Base-by-base conservation (phyloP, 352 stramenopile species). In the Pythium aquatile region DNA sequence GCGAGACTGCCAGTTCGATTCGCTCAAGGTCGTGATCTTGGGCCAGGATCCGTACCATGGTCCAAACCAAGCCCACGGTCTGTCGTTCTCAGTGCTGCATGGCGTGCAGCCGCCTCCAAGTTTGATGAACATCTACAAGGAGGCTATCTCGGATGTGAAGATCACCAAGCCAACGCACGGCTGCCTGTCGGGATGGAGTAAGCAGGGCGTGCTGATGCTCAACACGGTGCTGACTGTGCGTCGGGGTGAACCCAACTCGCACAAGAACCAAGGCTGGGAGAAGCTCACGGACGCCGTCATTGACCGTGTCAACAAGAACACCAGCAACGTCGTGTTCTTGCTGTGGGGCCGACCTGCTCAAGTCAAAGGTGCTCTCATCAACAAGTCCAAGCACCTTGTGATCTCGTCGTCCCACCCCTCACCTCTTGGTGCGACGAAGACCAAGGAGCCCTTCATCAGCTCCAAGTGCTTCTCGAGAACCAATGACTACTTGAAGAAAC, bases 71-170 rank as follows among this genome's bases (percentile, higher is more conserved):
- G 90, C 90, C 14, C 89, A 97, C 33, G 90, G 90, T 0, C 70
- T 97, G 39, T 90, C 82, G 40, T 97, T 97, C 73, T 97, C 90
- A 3, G 97, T 99, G 39, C 76, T 84, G 49, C 78, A 85, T 20
- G 96, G 95, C 11, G 71, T 99, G 0, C 67, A 68, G 32, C 77
- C 88, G 14, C 98, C 98, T 17, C 97, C 97, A 4, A 98, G 91
- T 37, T 80, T 99, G 33, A 85, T 87, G 47, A 99, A 99, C 76
- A 99, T 99, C 60, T 98, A 98, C 78, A 99, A 99, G 69, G 97
- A 99, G 73, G 81, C 93, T 13, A 78, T 88, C 40, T 73, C 54
- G 4, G 91, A 98, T 69, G 76, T 96, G 10, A 66, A 74, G 44
- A 90, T 96, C 66, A 46, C 60, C 17, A 77, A 73, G 16, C 96